Base-by-base conservation (phyloP, 257 asterid genomes). In the Fraxinus excelsior region DNA sequence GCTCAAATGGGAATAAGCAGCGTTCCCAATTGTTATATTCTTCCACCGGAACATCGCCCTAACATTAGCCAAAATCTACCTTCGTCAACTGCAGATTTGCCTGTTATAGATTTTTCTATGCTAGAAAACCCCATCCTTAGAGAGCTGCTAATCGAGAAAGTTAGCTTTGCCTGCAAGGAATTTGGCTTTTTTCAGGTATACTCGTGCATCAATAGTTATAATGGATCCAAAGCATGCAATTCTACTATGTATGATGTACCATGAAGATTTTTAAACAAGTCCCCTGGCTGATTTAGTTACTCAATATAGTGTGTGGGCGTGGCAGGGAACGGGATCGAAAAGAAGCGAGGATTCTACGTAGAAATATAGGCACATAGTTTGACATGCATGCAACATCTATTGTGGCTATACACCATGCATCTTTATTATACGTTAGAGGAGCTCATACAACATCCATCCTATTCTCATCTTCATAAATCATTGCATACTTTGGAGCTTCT, bases 101-200 rank as follows among this genome's bases (percentile, higher is more conserved):
- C 89, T 4, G 76, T 88, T 56, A 85, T 88, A 40, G 90, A 86
- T 78, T 83, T 88, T 38, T 77, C 92, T 69, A 40, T 65, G 28
- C 70, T 84, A 67, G 74, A 74, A 11, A 71, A 81, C 28, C 87
- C 90, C 64, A 49, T 2, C 42, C 80, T 77, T 66, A 78, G 82
- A 37, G 56, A 86, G 66, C 84, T 11, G 68, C 67, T 80, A 31
- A 73, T 88, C 32, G 73, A 80, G 44, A 37, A 86, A 64, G 79
- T 86, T 34, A 74, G 40, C 37, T 37, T 44, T 25, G 90, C 92
- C 37, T 86, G 90, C 85, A 84, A 84, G 82, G 84, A 84, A 46
- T 29, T 77, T 12, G 89, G 92, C 71, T 80, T 66, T 76, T 88
- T 88, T 82, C 92, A 88, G 90, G 92, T 88, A 26, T 64, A 12